Base-by-base conservation (phyloP, 306 rosid species). In the Vigna angularis region DNA sequence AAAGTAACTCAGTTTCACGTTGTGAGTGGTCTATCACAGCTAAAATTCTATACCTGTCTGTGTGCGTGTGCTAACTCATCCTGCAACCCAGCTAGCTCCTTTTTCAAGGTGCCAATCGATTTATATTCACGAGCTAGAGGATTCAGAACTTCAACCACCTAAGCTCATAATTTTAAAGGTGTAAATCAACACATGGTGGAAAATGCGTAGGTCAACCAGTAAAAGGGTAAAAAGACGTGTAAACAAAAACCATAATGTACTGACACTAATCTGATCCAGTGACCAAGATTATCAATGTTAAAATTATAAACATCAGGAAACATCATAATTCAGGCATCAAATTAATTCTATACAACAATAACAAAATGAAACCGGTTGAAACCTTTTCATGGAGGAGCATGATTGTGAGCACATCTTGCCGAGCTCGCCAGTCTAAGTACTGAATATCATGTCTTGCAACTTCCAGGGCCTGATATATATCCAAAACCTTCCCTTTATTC, bases 351-450 rank as follows among this genome's bases (percentile, higher is more conserved):
- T 62, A 30, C 6, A 66, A 64, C 20, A 48, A 47, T 20, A 11
- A 80, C 3, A 18, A 14, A 79, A 17, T 12, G 8, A 72, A 64
- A 71, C 40, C 26, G 49, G 47, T 2, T 48, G 44, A 70, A 56
- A 95, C 99, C 99, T 91, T 96, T 82, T 96, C 97, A 71, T 93
- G 99, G 75, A 96, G 98, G 65, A 88, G 96, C 99, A 91, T 91
- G 87, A 93, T 96, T 62, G 97, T 67, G 24, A 93, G 99, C 62
- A 96, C 88, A 14, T 96, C 99, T 84, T 89, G 99, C 20, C 99
- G 93, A 86, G 99, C 99, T 42, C 97, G 90, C 99, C 99, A 96
- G 86, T 96, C 99, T 52, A 89, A 93, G 76, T 93, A 96, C 49
- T 93, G 97, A 85, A 96, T 76, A 82, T 96, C 99, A 44, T 61